Percentiles rank a stretch among this genome's conserved stretches.
Evolutionary conservation across 2,329 filamentous ascomycete genomes (phyloP).

Genomic region (Drechslerella stenobrocha): DNA sequence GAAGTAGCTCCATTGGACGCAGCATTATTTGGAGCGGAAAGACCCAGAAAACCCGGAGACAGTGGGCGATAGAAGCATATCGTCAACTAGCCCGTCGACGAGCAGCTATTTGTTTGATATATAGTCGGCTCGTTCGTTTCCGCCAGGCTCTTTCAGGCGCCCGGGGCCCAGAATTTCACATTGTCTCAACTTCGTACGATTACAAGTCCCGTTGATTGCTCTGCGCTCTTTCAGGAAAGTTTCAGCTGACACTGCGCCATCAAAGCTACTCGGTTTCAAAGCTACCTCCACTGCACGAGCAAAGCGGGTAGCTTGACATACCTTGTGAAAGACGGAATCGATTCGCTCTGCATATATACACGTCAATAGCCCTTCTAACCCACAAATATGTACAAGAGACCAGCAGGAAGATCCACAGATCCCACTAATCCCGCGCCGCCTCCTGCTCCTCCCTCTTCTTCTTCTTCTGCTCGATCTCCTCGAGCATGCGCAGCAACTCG

Average conservation of each 20-base stretch:
- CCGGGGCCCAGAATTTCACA: not conserved
- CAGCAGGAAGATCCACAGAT: not conserved
- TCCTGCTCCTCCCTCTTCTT: conserved; percentile 9
- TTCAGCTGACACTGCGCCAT: conserved; percentile 23
- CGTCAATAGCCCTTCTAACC: conserved; percentile 5
- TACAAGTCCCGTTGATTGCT: conserved; percentile 14
- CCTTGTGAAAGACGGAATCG: conserved; percentile 3
- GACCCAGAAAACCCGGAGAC: conserved; percentile 11
- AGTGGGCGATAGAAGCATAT: too few species aligned
- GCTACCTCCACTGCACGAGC: not conserved
- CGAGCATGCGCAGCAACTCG: conserved; percentile 23
- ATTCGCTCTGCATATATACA: conserved; percentile 2
- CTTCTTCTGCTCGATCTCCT: too few species aligned
- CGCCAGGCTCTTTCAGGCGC: too few species aligned
- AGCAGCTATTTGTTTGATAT: too few species aligned
- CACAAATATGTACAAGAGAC: conserved; percentile 35
- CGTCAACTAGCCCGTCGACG: too few species aligned
- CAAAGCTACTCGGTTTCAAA: conserved; percentile 17
- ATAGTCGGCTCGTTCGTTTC: too few species aligned
- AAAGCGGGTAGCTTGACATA: not conserved
- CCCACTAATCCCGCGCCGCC: not conserved
- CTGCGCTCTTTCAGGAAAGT: conserved; percentile 31
- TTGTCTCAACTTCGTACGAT: not conserved
- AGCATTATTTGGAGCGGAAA: conserved; percentile 6
- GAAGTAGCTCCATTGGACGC: conserved; percentile 12